A percentile compares a stretch with the other conserved stretches of the same genome.
Evolutionary conservation across 2,329 filamentous ascomycete species (phyloP).

Genomic region (Parastagonospora nodorum): DNA sequence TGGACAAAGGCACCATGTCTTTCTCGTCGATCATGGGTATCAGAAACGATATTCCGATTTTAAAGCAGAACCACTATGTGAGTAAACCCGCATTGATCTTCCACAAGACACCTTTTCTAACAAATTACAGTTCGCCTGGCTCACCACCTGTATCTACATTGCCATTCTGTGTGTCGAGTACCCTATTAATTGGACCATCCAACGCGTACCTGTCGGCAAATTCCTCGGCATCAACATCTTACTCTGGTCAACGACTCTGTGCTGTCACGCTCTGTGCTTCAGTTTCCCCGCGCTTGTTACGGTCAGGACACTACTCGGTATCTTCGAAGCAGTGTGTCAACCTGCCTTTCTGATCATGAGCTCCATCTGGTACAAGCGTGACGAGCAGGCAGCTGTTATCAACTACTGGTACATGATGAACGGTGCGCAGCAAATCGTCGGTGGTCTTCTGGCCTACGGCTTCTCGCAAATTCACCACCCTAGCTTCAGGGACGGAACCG

Average conservation of each 20-base stretch:
- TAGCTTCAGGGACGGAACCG: slow-evolving; percentile 5
- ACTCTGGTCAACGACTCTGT: slow-evolving; percentile 66
- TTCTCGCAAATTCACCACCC: slow-evolving; percentile 38
- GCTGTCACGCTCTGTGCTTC: slow-evolving; percentile 64
- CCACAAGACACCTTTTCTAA: slow-evolving; percentile 4
- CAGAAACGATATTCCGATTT: slow-evolving; percentile 44
- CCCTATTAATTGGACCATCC: slow-evolving; percentile 69
- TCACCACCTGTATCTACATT: slow-evolving; percentile 76
- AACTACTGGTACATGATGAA: slow-evolving; percentile 81
- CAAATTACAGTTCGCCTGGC: slow-evolving; percentile 65
- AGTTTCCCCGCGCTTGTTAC: slow-evolving; percentile 65
- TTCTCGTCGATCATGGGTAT: slow-evolving; percentile 69
- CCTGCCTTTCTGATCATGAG: slow-evolving; percentile 71
- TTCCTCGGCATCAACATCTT: slow-evolving; percentile 68
- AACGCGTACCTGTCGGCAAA: slow-evolving; percentile 69
- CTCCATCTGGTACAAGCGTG: slow-evolving; percentile 72
- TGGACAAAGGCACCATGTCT: slow-evolving; percentile 70
- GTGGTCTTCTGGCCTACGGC: slow-evolving; percentile 67
- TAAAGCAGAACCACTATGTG: slow-evolving; percentile 34
- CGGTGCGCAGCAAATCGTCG: slow-evolving; percentile 72
- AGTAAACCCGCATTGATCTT: slow-evolving; percentile 6
- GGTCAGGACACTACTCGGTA: slow-evolving; percentile 69
- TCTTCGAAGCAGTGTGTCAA: slow-evolving; percentile 73
- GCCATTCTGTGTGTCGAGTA: slow-evolving; percentile 73
- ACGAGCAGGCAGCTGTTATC: slow-evolving; percentile 69